phyloP scores from a whole-genome alignment of 164 flowering plant species.

The Magnolia kwangsiensis region DNA sequence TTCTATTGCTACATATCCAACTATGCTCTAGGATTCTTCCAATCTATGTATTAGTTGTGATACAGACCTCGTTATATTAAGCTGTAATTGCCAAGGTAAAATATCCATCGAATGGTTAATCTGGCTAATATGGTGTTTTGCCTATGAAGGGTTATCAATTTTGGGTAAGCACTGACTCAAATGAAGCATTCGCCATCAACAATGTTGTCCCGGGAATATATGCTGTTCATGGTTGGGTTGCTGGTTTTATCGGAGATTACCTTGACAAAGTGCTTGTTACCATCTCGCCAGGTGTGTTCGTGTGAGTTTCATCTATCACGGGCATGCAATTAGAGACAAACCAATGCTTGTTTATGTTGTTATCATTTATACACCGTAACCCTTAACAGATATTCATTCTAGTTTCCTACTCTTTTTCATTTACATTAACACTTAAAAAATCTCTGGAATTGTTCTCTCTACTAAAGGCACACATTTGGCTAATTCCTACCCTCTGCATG shows the following conservation, averaged over 20 bases:
- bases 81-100: no score
- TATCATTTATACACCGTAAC: no score
- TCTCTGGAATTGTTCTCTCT: no score
- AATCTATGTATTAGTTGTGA: no score
- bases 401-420: no score
- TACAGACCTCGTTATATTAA: no score
- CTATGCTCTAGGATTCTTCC: no score
- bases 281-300: constrained; percentile 31
- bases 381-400: no score
- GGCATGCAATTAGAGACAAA: constrained; percentile 1
- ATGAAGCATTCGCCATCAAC: constrained; percentile 43
- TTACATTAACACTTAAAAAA: no score
- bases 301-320: background rate
- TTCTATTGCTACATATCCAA: background rate
- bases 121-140: background rate
- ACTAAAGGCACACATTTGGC: no score
- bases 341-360: background rate
- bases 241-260: constrained; percentile 55
- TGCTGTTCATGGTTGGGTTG: constrained; percentile 53
- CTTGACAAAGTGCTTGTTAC: constrained; percentile 29
- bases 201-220: constrained; percentile 50
- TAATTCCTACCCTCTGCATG: no score
- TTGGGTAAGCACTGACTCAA: constrained; percentile 47
- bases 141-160: constrained; percentile 49
- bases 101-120: background rate